phyloP scores from a whole-genome alignment of 2,329 filamentous ascomycete species.

The Pseudogymnoascus sp. region DNA sequence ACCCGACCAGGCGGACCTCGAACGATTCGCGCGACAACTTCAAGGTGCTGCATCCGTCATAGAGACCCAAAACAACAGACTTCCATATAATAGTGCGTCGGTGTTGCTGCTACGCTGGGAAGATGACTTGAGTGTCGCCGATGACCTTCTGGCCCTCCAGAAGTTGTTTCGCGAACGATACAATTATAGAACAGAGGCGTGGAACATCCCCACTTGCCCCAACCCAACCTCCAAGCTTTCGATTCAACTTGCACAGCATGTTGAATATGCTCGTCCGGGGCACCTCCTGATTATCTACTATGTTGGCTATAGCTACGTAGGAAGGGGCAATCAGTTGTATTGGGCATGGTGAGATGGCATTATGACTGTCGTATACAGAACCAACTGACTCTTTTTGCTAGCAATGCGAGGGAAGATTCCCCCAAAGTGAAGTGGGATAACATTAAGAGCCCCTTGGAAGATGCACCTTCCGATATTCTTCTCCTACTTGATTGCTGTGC shows the following conservation, averaged over 20 bases:
- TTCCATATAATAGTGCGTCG: conserved; percentile 51
- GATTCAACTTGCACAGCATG: conserved; percentile 52
- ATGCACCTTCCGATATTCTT: conserved; percentile 56
- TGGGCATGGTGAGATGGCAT: conserved; percentile 54
- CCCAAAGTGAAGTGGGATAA: conserved; percentile 57
- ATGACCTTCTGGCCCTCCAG: conserved; percentile 49
- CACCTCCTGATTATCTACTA: conserved; percentile 61
- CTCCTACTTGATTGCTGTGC: conserved; percentile 57
- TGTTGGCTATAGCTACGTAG: conserved; percentile 52
- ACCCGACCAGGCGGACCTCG: conserved; percentile 45
- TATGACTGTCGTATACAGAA: conserved; percentile 11
- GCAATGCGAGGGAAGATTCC: conserved; percentile 51
- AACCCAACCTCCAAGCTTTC: conserved; percentile 56
- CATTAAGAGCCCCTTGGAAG: conserved; percentile 55
- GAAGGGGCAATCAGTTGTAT: conserved; percentile 54
- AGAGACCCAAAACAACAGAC: conserved; percentile 53
- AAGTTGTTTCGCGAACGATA: conserved; percentile 53
- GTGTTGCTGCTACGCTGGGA: conserved; percentile 58
- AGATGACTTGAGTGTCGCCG: conserved; percentile 47
- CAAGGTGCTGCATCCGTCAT: conserved; percentile 64
- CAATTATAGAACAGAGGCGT: conserved; percentile 53
- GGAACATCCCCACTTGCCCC: conserved; percentile 52
- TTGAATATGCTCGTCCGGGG: conserved; percentile 50
- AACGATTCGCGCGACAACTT: conserved; percentile 59
- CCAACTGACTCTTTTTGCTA: conserved; percentile 35